Conservation (phyloP, 2,329 filamentous ascomycete species). For the Calonectria leucothoes region DNA sequence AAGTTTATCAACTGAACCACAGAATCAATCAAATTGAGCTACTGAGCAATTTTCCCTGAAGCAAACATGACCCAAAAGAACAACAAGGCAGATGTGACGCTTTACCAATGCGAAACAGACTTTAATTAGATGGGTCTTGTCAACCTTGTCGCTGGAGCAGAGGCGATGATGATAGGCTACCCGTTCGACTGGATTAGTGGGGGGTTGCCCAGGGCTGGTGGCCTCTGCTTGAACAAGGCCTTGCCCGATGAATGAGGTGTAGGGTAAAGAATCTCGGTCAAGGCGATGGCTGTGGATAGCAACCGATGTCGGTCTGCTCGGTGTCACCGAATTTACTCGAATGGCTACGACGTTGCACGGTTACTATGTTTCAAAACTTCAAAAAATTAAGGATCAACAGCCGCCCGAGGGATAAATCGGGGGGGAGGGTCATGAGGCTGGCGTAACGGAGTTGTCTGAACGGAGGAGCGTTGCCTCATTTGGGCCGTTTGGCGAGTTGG, state of each 20-base stretch:
- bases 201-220: background rate
- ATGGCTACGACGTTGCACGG: background rate
- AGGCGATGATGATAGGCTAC: background rate
- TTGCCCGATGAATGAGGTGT: background rate
- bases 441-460: background rate
- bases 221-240: background rate
- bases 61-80: background rate
- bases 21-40: background rate
- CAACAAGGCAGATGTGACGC: background rate
- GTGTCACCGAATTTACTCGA: background rate
- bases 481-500: slow-evolving; percentile 1
- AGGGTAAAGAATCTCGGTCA: background rate
- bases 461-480: background rate
- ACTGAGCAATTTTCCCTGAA: background rate
- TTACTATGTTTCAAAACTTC: background rate
- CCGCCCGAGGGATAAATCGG: background rate
- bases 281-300: background rate
- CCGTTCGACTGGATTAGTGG: background rate
- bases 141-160: background rate
- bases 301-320: background rate
- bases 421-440: background rate
- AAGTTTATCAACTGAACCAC: background rate
- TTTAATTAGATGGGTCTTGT: slow-evolving; percentile 2
- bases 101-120: background rate
- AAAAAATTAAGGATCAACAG: background rate